Evolutionary conservation across 2,329 filamentous ascomycete genomes (phyloP).

Genomic region (Fusarium vanettenii): DNA sequence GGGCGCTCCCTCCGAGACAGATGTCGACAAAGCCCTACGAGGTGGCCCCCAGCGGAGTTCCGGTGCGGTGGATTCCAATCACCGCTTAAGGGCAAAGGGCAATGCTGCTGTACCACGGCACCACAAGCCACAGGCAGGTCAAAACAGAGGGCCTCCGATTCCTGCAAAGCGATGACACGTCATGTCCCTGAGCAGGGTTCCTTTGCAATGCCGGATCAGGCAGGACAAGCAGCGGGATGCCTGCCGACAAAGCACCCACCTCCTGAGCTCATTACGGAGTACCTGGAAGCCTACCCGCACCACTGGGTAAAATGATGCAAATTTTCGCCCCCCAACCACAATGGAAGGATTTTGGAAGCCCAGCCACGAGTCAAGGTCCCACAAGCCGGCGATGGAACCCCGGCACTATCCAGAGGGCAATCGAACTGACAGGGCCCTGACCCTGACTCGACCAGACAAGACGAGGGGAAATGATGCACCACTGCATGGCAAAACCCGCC

Average conservation of each 20-base stretch:
- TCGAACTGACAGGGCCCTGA: conserved; percentile 29
- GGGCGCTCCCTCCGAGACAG: conserved; percentile 75
- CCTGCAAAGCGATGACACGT: conserved; percentile 35
- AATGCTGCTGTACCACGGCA: conserved; percentile 6
- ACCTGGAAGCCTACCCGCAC: conserved; percentile 29
- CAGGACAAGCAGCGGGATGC: conserved; percentile 31
- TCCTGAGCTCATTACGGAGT: conserved; percentile 27
- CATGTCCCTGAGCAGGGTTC: conserved; percentile 42
- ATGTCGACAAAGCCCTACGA: conserved; percentile 64
- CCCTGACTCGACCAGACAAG: conserved; percentile 5
- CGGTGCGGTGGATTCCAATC: conserved; percentile 66
- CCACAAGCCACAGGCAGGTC: neutral
- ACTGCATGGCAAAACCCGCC: neutral
- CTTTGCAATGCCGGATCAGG: conserved; percentile 41
- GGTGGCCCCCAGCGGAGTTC: conserved; percentile 68
- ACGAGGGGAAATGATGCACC: conserved; percentile 10
- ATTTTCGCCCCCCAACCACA: conserved; percentile 39
- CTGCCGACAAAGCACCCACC: conserved; percentile 23
- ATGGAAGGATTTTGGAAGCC: conserved; percentile 45
- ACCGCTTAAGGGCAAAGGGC: conserved; percentile 35
- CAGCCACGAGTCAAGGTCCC: conserved; percentile 28
- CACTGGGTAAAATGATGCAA: conserved; percentile 44
- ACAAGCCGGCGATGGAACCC: conserved; percentile 30
- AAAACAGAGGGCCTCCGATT: conserved; percentile 10
- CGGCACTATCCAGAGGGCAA: neutral